These are phyloP conservation scores for Paramyrothecium sp. DNA, from an alignment of 2,329 filamentous ascomycete species.

Conservation along the genomic window DNA sequence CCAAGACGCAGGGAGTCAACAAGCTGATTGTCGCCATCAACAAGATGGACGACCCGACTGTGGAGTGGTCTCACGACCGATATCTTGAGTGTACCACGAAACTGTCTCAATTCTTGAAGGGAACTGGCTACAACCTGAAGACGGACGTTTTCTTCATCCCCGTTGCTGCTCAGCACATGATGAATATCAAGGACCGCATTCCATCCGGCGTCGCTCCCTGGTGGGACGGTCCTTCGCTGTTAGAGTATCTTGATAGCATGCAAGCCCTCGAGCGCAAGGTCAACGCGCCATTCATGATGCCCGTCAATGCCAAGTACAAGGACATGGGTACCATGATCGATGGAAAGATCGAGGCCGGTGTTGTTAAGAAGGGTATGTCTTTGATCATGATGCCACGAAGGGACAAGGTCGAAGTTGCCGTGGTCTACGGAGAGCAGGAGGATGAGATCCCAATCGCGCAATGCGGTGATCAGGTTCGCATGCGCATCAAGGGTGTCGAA, in stretches of 20 bases:
- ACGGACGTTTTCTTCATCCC: constrained; percentile 94
- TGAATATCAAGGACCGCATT: constrained; percentile 87
- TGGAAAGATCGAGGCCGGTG: constrained; percentile 93
- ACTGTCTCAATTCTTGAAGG: constrained; percentile 83
- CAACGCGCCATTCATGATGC: constrained; percentile 99
- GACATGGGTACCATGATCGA: constrained; percentile 98
- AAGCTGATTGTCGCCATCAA: constrained; percentile 94
- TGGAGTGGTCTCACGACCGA: constrained; percentile 90
- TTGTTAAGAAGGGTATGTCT: constrained; percentile 84
- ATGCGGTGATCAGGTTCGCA: constrained; percentile 90
- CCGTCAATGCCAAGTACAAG: constrained; percentile 90
- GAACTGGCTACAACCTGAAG: constrained; percentile 91
- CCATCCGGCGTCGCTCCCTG: constrained; percentile 74
- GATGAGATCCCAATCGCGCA: constrained; percentile 81
- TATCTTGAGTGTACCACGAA: constrained; percentile 94
- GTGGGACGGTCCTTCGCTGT: constrained; percentile 85
- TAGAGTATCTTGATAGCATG: constrained; percentile 96
- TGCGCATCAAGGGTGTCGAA: constrained; percentile 91
- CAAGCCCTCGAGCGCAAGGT: constrained; percentile 90
- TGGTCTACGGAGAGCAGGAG: constrained; percentile 93
- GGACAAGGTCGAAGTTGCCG: constrained; percentile 75
- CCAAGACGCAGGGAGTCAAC: constrained; percentile 97
- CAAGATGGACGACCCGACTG: constrained; percentile 98
- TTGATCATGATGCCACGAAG: constrained; percentile 96
- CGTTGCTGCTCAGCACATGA: constrained; percentile 81